Evolutionary conservation across 2,329 filamentous ascomycete genomes (phyloP).

Genomic region (Ophiostoma quercus): DNA sequence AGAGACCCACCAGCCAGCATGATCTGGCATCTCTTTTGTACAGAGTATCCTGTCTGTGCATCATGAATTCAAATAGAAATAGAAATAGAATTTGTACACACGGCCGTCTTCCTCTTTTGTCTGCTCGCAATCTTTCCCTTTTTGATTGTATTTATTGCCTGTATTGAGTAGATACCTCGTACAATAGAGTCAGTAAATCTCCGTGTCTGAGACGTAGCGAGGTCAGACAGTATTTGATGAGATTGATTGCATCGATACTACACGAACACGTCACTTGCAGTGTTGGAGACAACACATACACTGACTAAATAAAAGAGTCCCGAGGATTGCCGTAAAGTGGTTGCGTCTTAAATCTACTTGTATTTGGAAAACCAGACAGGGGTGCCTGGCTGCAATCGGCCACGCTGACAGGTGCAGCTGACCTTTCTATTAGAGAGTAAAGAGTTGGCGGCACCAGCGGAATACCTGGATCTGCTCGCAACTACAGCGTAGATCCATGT

Average conservation of each 20-base stretch:
- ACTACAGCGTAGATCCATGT: neutral
- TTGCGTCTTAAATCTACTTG: neutral
- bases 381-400: neutral
- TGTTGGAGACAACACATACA: neutral
- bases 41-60: too few relatives aligned
- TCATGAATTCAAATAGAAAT: neutral
- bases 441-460: neutral
- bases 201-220: conserved; percentile 14
- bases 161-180: neutral
- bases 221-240: neutral
- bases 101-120: conserved; percentile 8
- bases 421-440: too few relatives aligned
- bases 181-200: conserved; percentile 2
- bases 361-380: neutral
- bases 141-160: neutral
- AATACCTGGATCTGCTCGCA: neutral
- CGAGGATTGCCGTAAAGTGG: conserved; percentile 3
- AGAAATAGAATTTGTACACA: neutral
- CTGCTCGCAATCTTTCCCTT: neutral
- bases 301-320: neutral
- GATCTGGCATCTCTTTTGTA: too few relatives aligned
- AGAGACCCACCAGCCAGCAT: neutral
- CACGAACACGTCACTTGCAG: conserved; percentile 11
- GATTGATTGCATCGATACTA: neutral
- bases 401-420: conserved; percentile 10